Evolutionary conservation across 2,329 filamentous ascomycete genomes (phyloP), one percentile per base, ranked within the genome.

Genomic region (Clonostachys sp.): DNA sequence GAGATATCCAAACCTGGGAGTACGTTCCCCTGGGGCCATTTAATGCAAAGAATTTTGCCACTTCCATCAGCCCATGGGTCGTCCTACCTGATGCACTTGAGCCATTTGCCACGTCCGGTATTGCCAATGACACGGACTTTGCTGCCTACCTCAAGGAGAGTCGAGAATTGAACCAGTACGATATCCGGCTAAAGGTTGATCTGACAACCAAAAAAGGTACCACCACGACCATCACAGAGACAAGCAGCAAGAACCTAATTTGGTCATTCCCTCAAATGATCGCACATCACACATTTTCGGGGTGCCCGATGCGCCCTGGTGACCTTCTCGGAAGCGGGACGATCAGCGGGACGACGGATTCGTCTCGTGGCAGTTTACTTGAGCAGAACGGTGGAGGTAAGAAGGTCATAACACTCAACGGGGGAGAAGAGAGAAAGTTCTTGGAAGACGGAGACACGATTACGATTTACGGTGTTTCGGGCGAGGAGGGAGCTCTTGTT

Each of bases 241-340:
- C 54, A 38, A 53, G 42, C 17, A 47, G 50, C 41, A 52, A 51
- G 45, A 58, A 66, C 44, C 70, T 91, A 5, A 71, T 90, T 2
- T 91, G 80, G 73, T 89, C 85, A 0, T 91, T 89, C 65, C 76
- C 84, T 3, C 87, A 91, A 63, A 89, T 90, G 85, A 67, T 91
- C 38, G 78, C 87, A 2, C 87, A 91, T 62, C 87, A 91, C 62
- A 83, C 83, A 2, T 74, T 86, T 46, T 83, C 81, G 2, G 87
- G 87, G 6, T 91, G 87, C 64, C 79, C 80, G 2, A 75, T 91
- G 68, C 75, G 79, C 36, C 74, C 81, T 0, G 87, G 87, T 38
- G 87, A 91, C 59, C 64, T 91, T 41, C 66, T 91, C 6, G 87
- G 86, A 4, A 86, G 55, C 9, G 58, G 58, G 13, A 59, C 58